Conservation (phyloP, 257 asterid species). For the Plectranthus barbatus region DNA sequence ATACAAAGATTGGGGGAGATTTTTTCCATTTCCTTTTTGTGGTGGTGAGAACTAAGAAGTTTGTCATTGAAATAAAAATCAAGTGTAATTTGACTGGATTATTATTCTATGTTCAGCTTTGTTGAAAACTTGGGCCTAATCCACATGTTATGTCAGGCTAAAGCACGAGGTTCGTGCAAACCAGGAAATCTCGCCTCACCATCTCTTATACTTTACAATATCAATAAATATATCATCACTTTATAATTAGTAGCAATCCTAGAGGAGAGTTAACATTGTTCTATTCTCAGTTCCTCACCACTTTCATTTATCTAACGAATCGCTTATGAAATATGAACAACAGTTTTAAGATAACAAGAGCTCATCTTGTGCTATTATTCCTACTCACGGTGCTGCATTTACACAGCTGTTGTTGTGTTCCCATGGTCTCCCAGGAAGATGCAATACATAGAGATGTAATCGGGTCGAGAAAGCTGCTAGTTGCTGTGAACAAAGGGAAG, state of each 20-base stretch:
- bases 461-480: slow-evolving; percentile 31
- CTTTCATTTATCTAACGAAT: neutral
- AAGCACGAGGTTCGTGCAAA: slow-evolving; percentile 20
- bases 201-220: neutral
- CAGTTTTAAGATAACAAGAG: slow-evolving; percentile 2
- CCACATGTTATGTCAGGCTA: slow-evolving; percentile 36
- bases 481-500: slow-evolving; percentile 20
- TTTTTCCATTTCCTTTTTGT: neutral
- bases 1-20: too few relatives aligned
- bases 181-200: slow-evolving; percentile 15
- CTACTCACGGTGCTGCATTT: slow-evolving; percentile 12
- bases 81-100: slow-evolving; percentile 3
- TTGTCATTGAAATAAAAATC: neutral
- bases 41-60: neutral
- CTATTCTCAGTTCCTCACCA: neutral
- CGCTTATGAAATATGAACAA: neutral
- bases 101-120: slow-evolving; percentile 1
- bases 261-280: neutral
- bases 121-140: slow-evolving; percentile 6
- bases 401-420: neutral
- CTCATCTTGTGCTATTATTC: slow-evolving; percentile 5
- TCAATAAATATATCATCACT: neutral
- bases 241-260: neutral
- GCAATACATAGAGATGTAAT: neutral
- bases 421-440: neutral